A percentile compares a stretch with the other conserved stretches of the same genome.
phyloP scores from a whole-genome alignment of 495 filamentous ascomycete species.

The Annulohypoxylon bovei region DNA sequence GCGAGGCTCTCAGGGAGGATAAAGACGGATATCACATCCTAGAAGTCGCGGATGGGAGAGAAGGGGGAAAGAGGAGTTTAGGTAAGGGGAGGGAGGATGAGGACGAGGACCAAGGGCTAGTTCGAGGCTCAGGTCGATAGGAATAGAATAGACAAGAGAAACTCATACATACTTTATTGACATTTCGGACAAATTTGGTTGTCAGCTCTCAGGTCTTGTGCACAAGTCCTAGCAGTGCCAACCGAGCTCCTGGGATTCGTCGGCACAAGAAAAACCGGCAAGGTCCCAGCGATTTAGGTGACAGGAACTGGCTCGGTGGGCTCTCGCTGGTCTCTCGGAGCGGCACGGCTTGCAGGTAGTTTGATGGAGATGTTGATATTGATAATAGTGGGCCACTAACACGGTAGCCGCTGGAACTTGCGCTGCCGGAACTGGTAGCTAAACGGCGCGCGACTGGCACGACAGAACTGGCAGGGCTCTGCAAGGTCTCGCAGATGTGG shows the following conservation, averaged over 20 bases:
- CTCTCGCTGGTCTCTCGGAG: slow-evolving; percentile 42
- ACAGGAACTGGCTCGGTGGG: slow-evolving; percentile 40
- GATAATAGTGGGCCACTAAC: slow-evolving; percentile 44
- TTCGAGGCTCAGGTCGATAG: slow-evolving; percentile 26
- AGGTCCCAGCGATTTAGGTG: slow-evolving; percentile 43
- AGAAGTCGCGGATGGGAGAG: slow-evolving; percentile 26
- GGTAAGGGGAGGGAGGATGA: slow-evolving; percentile 31
- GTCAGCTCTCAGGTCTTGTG: slow-evolving; percentile 53
- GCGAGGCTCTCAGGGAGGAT: slow-evolving; percentile 41
- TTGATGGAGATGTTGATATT: slow-evolving; percentile 46
- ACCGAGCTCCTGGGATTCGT: slow-evolving; percentile 50
- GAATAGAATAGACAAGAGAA: slow-evolving; percentile 38
- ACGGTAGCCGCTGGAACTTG: slow-evolving; percentile 41
- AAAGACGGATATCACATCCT: slow-evolving; percentile 41
- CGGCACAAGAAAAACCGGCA: slow-evolving; percentile 45
- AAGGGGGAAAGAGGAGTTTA: slow-evolving; percentile 23
- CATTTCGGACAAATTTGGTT: slow-evolving; percentile 62
- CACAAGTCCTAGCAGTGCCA: slow-evolving; percentile 42
- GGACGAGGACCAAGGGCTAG: slow-evolving; percentile 15
- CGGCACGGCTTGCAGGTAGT: slow-evolving; percentile 48
- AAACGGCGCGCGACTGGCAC: slow-evolving; percentile 34
- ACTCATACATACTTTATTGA: slow-evolving; percentile 72
- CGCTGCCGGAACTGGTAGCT: slow-evolving; percentile 38
- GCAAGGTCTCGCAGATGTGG: slow-evolving; percentile 43
- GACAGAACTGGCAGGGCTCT: slow-evolving; percentile 23